A percentile compares a stretch with the other conserved stretches of the same genome.
Evolutionary conservation across 73 alveolate genomes (phyloP).

Genomic region (Effrenium voratum): DNA sequence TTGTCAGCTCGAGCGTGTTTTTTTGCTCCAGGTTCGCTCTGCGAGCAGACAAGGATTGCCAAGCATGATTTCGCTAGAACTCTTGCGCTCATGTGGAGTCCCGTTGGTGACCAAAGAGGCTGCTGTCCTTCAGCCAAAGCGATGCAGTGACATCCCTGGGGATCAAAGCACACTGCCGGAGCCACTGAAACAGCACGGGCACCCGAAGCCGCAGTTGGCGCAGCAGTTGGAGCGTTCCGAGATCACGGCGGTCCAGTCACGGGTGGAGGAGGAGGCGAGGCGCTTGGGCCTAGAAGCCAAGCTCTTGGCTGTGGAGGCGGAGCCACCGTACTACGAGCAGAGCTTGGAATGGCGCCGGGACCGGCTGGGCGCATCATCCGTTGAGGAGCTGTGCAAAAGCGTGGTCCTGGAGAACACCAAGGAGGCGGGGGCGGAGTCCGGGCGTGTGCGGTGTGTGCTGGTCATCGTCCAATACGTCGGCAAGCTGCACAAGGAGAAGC

Average conservation of each 20-base stretch:
- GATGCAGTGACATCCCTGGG: not conserved
- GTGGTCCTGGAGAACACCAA: slow-evolving; percentile 77
- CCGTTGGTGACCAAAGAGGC: not conserved
- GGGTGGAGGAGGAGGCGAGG: not conserved
- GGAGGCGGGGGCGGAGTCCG: not conserved
- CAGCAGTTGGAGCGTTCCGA: not conserved
- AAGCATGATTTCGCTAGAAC: not conserved
- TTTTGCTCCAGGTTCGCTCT: not conserved
- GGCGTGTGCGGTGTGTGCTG: slow-evolving; percentile 78
- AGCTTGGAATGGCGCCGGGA: slow-evolving; percentile 75
- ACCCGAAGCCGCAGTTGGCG: not conserved
- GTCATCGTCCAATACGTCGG: slow-evolving; percentile 85
- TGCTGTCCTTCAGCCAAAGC: not conserved
- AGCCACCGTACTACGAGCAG: slow-evolving; percentile 69
- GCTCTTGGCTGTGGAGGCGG: slow-evolving; percentile 57
- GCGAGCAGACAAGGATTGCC: not conserved
- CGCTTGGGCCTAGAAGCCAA: not conserved
- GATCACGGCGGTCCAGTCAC: not conserved
- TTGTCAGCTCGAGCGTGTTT: not conserved
- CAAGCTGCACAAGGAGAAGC: slow-evolving; percentile 73
- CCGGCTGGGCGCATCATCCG: slow-evolving; percentile 32
- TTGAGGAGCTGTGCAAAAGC: slow-evolving; percentile 84
- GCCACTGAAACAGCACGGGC: not conserved
- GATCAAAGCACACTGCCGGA: too few species aligned
- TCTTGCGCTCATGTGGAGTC: not conserved